phyloP scores from a whole-genome alignment of 148 eudicot genomes.

The Beta vulgaris region DNA sequence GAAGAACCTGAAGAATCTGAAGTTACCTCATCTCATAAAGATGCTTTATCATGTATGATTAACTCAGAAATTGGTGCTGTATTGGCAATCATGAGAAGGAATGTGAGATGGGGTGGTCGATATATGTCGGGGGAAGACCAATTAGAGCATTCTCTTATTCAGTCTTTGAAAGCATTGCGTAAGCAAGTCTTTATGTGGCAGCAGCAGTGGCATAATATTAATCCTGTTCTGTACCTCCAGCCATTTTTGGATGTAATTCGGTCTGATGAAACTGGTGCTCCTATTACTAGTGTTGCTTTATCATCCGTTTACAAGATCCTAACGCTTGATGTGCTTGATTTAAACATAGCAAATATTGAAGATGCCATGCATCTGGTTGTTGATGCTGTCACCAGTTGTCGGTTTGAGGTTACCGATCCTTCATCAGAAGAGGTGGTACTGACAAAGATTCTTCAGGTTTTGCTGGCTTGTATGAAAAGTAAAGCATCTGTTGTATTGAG shows the following conservation, averaged over 20 bases:
- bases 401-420: constrained; percentile 97
- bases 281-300: constrained; percentile 86
- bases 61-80: constrained; percentile 90
- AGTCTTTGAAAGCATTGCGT: constrained; percentile 65
- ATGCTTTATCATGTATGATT: constrained; percentile 75
- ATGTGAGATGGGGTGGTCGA: constrained; percentile 91
- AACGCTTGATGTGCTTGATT: constrained; percentile 72
- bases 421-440: constrained; percentile 91
- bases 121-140: constrained; percentile 83
- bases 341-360: constrained; percentile 54
- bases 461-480: constrained; percentile 87
- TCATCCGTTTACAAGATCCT: constrained; percentile 88
- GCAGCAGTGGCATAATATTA: constrained; percentile 65
- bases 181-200: constrained; percentile 81
- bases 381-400: constrained; percentile 88
- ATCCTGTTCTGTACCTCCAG: constrained; percentile 69
- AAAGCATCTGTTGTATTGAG: constrained; percentile 72
- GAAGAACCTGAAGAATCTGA: constrained; percentile 77
- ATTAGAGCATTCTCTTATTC: constrained; percentile 77
- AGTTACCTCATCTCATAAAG: constrained; percentile 40
- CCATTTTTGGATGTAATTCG: constrained; percentile 89
- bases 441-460: constrained; percentile 90
- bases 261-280: constrained; percentile 97
- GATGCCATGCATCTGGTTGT: constrained; percentile 86
- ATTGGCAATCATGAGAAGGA: constrained; percentile 91